These are phyloP conservation scores for Zygosaccharomyces siamensis DNA, from an alignment of 805 yeast species.

Conservation along the genomic window DNA sequence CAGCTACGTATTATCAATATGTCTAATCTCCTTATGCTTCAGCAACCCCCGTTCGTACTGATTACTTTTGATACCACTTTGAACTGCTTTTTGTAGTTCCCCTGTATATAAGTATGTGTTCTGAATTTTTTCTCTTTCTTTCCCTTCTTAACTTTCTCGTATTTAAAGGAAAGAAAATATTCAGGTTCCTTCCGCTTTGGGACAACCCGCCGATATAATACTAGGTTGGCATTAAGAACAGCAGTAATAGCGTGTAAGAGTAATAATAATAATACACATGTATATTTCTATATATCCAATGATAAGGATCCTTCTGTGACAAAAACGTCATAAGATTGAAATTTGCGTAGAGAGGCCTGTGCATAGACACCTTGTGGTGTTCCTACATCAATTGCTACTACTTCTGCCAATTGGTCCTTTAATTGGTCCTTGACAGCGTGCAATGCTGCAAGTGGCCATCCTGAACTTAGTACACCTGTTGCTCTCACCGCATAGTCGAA, in stretches of 20 bases:
- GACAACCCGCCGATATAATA: constrained; percentile 1
- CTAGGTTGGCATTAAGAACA: neutral
- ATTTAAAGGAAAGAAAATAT: constrained; percentile 2
- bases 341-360: constrained; percentile 43
- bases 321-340: constrained; percentile 37
- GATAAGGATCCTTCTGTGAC: constrained; percentile 22
- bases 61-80: neutral
- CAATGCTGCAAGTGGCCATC: constrained; percentile 65
- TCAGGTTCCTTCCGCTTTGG: constrained; percentile 5
- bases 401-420: constrained; percentile 27
- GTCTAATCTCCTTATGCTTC: neutral
- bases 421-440: constrained; percentile 21
- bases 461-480: constrained; percentile 62
- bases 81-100: neutral
- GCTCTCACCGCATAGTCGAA: constrained; percentile 41
- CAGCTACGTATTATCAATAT: neutral
- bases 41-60: neutral
- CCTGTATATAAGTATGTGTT: neutral
- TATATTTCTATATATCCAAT: constrained; percentile 1
- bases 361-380: constrained; percentile 52
- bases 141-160: neutral
- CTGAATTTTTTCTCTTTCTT: constrained; percentile 1
- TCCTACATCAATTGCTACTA: constrained; percentile 66
- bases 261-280: neutral
- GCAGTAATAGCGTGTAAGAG: neutral